Percentiles rank a stretch among this genome's conserved stretches.
Evolutionary conservation across 2,329 filamentous ascomycete species (phyloP).

Genomic region (Alternaria sp.): DNA sequence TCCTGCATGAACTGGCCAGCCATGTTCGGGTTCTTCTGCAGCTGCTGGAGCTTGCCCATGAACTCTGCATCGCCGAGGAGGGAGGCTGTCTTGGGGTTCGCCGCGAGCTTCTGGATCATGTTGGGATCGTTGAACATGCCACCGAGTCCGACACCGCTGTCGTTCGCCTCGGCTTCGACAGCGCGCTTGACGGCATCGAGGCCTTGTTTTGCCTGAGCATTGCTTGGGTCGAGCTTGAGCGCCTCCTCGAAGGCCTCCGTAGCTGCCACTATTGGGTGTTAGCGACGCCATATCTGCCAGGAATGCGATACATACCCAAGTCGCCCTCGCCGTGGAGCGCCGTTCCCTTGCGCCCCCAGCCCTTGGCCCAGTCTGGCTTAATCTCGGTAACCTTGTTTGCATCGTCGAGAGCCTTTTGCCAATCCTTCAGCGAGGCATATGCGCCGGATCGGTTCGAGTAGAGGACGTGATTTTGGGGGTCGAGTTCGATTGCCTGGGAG

Average conservation of each 20-base stretch:
- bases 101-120: conserved; percentile 86
- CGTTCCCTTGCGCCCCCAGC: conserved; percentile 91
- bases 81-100: conserved; percentile 88
- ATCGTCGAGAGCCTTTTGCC: conserved; percentile 82
- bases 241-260: conserved; percentile 92
- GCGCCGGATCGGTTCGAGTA: conserved; percentile 94
- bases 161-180: conserved; percentile 76
- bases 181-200: conserved; percentile 84
- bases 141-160: conserved; percentile 77
- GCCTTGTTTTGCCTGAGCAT: conserved; percentile 90
- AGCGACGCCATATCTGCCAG: conserved; percentile 12
- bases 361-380: conserved; percentile 98
- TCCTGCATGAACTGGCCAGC: conserved; percentile 84
- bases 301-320: conserved; percentile 59
- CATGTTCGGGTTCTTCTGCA: conserved; percentile 81
- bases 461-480: conserved; percentile 91
- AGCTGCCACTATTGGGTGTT: conserved; percentile 65
- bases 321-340: conserved; percentile 89
- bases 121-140: conserved; percentile 94
- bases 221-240: conserved; percentile 89
- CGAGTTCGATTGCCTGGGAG: conserved; percentile 86
- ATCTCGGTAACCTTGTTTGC: conserved; percentile 91
- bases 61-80: conserved; percentile 84
- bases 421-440: conserved; percentile 89
- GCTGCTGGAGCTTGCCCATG: conserved; percentile 84